These are phyloP conservation scores for Pseudocercospora musae DNA, from an alignment of 2,329 filamentous ascomycete species.

Conservation along the genomic window DNA sequence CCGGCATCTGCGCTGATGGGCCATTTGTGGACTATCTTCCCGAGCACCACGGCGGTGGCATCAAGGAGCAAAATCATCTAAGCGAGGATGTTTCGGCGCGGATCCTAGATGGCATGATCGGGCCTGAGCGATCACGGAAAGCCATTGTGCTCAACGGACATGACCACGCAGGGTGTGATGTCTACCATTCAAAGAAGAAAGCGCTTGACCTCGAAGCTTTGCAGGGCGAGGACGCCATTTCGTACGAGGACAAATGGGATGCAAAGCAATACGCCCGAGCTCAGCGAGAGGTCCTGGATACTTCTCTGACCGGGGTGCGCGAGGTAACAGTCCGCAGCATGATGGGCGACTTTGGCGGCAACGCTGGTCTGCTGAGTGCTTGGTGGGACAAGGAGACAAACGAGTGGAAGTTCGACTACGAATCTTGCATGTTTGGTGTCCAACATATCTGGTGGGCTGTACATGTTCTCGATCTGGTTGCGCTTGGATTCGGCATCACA, in stretches of 20 bases:
- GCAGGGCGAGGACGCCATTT: background rate
- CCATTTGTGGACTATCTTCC: conserved; percentile 80
- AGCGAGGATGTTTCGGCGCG: conserved; percentile 64
- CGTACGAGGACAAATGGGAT: conserved; percentile 21
- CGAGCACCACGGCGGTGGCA: conserved; percentile 58
- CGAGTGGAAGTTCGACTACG: conserved; percentile 81
- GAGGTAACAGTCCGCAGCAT: conserved; percentile 95
- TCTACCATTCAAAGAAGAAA: conserved; percentile 56
- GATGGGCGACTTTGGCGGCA: conserved; percentile 96
- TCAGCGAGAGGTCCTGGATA: conserved; percentile 8
- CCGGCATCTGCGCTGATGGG: conserved; percentile 76
- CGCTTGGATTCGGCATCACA: conserved; percentile 33
- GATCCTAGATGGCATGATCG: conserved; percentile 81
- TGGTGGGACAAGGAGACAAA: conserved; percentile 76
- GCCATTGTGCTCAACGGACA: conserved; percentile 89
- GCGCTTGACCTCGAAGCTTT: conserved; percentile 18
- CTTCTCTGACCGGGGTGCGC: conserved; percentile 59
- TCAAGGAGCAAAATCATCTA: conserved; percentile 90
- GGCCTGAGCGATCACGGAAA: conserved; percentile 66
- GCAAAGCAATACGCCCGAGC: conserved; percentile 17
- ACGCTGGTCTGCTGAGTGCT: conserved; percentile 79
- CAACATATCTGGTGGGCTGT: conserved; percentile 95
- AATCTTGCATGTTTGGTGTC: conserved; percentile 71
- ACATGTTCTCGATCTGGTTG: conserved; percentile 66
- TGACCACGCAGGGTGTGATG: conserved; percentile 92